Percentiles rank a stretch among this genome's conserved stretches.
These are phyloP conservation scores for Kondoa malvinella DNA, from an alignment of 768 basidiomycete species.

Conservation along the genomic window DNA sequence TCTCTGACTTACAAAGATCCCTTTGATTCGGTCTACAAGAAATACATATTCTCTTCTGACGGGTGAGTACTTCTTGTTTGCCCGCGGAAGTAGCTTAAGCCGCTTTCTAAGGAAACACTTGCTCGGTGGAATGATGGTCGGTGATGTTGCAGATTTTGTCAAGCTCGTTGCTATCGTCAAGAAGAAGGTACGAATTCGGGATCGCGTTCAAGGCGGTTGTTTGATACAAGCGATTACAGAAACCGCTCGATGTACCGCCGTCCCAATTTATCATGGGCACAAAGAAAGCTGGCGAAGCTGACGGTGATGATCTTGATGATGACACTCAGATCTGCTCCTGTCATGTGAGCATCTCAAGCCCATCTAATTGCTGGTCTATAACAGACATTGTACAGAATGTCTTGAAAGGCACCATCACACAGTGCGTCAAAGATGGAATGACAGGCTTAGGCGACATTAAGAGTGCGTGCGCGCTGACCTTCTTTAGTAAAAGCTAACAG, in stretches of 20 bases:
- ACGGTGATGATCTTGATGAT: conserved; percentile 52
- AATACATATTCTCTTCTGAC: conserved; percentile 51
- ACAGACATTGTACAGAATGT: conserved; percentile 38
- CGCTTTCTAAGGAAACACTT: conserved; percentile 36
- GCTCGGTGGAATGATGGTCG: conserved; percentile 66
- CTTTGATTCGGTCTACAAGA: conserved; percentile 55
- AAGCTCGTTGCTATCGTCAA: conserved; percentile 54
- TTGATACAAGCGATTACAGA: conserved; percentile 36
- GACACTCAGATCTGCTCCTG: conserved; percentile 58
- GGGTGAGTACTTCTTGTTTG: conserved; percentile 36
- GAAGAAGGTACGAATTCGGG: no score
- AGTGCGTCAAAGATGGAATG: conserved; percentile 40
- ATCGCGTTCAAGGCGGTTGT: background rate
- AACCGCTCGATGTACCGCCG: conserved; percentile 48
- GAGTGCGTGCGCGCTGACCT: no score
- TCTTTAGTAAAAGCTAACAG: no score
- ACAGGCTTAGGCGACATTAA: conserved; percentile 44
- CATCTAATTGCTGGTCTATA: background rate
- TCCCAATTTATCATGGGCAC: conserved; percentile 50
- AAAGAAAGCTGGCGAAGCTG: conserved; percentile 39
- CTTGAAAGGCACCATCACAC: conserved; percentile 42
- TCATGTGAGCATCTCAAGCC: conserved; percentile 35
- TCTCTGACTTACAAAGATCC: conserved; percentile 55
- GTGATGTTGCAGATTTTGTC: conserved; percentile 49
- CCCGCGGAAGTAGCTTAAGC: background rate